These are phyloP conservation scores for Ascodesmis nigricans DNA, from an alignment of 495 filamentous ascomycete species.

Conservation along the genomic window DNA sequence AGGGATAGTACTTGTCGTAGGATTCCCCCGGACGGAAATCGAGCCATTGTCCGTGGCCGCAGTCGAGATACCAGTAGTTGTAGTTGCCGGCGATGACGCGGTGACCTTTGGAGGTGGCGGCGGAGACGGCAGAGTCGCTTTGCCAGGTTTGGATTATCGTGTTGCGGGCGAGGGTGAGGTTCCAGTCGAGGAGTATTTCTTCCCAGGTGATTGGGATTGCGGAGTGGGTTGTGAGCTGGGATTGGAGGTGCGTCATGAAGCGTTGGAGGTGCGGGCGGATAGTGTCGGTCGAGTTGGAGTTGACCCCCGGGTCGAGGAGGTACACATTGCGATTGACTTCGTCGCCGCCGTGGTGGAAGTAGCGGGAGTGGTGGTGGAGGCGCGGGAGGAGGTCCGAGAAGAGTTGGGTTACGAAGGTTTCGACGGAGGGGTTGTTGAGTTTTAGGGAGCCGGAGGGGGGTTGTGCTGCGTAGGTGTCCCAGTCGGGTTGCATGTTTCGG, in stretches of 20 bases:
- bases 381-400: slow-evolving; percentile 52
- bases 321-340: slow-evolving; percentile 59
- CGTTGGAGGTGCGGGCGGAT: slow-evolving; percentile 49
- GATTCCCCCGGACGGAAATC: slow-evolving; percentile 32
- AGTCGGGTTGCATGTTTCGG: slow-evolving; percentile 41
- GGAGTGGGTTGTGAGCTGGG: slow-evolving; percentile 32
- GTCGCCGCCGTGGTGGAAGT: slow-evolving; percentile 70
- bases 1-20: slow-evolving; percentile 35
- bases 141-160: slow-evolving; percentile 56
- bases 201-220: slow-evolving; percentile 60
- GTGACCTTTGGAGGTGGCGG: slow-evolving; percentile 36
- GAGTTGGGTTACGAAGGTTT: slow-evolving; percentile 43
- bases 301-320: slow-evolving; percentile 43
- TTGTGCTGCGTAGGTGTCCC: slow-evolving; percentile 43
- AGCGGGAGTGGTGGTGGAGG: slow-evolving; percentile 37
- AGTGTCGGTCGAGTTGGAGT: slow-evolving; percentile 35
- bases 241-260: slow-evolving; percentile 44
- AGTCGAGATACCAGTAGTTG: slow-evolving; percentile 68
- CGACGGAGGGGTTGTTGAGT: slow-evolving; percentile 43
- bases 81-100: slow-evolving; percentile 52
- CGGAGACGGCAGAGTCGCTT: slow-evolving; percentile 31
- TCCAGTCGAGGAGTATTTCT: slow-evolving; percentile 56
- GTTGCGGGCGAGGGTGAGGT: slow-evolving; percentile 39
- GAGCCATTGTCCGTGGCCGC: slow-evolving; percentile 54
- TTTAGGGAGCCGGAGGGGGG: slow-evolving; percentile 57